Conservation (phyloP, 768 basidiomycete species). For the Coprinellus micaceus region DNA sequence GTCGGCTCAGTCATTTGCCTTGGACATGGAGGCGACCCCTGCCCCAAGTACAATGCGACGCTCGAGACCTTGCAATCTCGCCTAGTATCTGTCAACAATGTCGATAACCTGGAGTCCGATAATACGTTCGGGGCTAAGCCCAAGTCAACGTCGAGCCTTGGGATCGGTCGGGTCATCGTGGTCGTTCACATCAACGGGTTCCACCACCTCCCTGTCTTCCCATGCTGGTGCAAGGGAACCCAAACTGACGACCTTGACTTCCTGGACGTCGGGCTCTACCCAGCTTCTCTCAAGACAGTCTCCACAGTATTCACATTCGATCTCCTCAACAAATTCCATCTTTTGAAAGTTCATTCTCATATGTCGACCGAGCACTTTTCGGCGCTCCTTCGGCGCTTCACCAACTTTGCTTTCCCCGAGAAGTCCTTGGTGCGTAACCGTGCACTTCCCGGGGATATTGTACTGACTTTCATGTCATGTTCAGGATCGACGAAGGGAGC, state of each 20-base stretch:
- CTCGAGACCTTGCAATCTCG: not conserved
- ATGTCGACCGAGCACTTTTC: not conserved
- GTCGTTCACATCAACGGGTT: not conserved
- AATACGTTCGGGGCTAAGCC: not conserved
- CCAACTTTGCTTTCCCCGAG: not conserved
- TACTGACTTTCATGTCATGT: not conserved
- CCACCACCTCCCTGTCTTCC: not conserved
- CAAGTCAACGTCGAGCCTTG: not conserved
- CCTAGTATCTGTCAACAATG: not conserved
- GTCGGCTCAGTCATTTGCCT: not conserved
- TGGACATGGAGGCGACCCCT: not conserved
- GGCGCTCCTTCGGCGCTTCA: not conserved
- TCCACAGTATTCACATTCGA: constrained; percentile 19
- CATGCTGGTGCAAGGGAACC: not conserved
- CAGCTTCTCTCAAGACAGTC: not conserved
- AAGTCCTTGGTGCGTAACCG: not conserved
- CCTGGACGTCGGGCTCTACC: not conserved
- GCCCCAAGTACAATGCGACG: not conserved
- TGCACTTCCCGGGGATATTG: not conserved
- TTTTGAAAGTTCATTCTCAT: constrained; percentile 5
- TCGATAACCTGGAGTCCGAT: not conserved
- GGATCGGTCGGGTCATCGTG: not conserved
- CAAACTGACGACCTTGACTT: not conserved
- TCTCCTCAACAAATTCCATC: constrained; percentile 18
- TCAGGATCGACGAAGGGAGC: not conserved